Conservation (phyloP, 1,284 basidiomycete species). For the Apiotrichum porosum region DNA sequence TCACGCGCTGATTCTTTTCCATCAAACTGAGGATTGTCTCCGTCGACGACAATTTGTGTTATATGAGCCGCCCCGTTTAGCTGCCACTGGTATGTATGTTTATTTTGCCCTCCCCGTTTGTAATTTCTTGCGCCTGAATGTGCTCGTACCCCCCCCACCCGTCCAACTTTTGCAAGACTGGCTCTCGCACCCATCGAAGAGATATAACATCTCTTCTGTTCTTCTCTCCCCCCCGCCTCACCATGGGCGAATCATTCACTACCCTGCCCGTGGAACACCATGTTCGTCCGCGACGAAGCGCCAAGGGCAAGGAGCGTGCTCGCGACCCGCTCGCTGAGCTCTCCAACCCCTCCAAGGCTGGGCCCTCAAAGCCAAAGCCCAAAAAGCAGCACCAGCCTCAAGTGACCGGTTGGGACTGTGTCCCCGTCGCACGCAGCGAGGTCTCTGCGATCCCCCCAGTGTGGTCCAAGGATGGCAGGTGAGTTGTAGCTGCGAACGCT, state of each 20-base stretch:
- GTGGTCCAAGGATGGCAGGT: constrained; percentile 83
- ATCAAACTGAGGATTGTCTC: no score
- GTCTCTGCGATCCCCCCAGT: constrained; percentile 64
- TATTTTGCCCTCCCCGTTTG: no score
- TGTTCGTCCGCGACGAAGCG: background rate
- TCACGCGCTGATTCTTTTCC: constrained; percentile 1
- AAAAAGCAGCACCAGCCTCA: no score
- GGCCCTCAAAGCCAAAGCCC: constrained; percentile 11
- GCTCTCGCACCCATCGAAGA: no score
- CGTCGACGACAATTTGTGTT: no score
- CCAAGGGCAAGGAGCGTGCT: constrained; percentile 28
- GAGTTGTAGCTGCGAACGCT: constrained; percentile 35
- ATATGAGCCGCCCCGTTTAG: no score
- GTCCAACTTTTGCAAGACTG: no score
- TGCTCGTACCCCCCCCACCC: no score
- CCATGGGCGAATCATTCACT: constrained; percentile 18
- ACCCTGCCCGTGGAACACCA: constrained; percentile 3
- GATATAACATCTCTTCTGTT: constrained; percentile 1
- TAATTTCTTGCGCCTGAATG: no score
- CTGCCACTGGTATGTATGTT: no score
- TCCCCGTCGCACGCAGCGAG: constrained; percentile 61
- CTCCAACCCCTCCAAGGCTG: constrained; percentile 1
- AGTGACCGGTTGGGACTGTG: constrained; percentile 29
- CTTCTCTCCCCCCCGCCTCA: constrained; percentile 10
- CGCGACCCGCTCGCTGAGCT: constrained; percentile 4